Evolutionary conservation across 2,329 filamentous ascomycete species (phyloP).

Genomic region (Penicillium sp.): DNA sequence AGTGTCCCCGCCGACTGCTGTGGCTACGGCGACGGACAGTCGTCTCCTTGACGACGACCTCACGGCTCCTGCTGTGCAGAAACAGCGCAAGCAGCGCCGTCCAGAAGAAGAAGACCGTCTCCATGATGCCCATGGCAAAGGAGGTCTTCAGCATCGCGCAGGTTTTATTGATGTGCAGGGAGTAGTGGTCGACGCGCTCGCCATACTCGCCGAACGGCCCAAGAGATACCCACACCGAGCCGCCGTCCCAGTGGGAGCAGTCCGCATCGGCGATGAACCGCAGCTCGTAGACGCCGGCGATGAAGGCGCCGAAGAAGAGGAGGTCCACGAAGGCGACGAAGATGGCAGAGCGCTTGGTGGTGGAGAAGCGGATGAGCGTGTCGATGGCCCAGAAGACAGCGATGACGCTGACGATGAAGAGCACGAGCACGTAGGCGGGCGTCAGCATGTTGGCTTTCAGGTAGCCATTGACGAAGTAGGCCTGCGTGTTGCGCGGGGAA

Average conservation of each 20-base stretch:
- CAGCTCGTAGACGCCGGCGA: constrained; percentile 58
- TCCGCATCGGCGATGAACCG: constrained; percentile 59
- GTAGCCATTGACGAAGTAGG: constrained; percentile 62
- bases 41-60: constrained; percentile 42
- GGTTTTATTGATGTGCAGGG: constrained; percentile 64
- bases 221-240: constrained; percentile 57
- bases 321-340: constrained; percentile 63
- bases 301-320: constrained; percentile 62
- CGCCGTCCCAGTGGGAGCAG: constrained; percentile 61
- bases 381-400: constrained; percentile 60
- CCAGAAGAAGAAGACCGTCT: constrained; percentile 73
- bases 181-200: constrained; percentile 46
- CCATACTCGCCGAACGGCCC: constrained; percentile 61
- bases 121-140: constrained; percentile 89
- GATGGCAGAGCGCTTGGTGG: constrained; percentile 56
- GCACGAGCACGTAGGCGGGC: constrained; percentile 58
- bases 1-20: constrained; percentile 36
- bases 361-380: constrained; percentile 59
- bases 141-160: constrained; percentile 90
- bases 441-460: constrained; percentile 57
- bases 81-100: constrained; percentile 67
- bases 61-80: constrained; percentile 33
- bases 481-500: constrained; percentile 32
- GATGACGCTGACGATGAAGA: constrained; percentile 64
- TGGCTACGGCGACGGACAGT: constrained; percentile 35